Base-by-base conservation (phyloP, 495 filamentous ascomycete genomes). In the Hypomontagnella submonticulosa region DNA sequence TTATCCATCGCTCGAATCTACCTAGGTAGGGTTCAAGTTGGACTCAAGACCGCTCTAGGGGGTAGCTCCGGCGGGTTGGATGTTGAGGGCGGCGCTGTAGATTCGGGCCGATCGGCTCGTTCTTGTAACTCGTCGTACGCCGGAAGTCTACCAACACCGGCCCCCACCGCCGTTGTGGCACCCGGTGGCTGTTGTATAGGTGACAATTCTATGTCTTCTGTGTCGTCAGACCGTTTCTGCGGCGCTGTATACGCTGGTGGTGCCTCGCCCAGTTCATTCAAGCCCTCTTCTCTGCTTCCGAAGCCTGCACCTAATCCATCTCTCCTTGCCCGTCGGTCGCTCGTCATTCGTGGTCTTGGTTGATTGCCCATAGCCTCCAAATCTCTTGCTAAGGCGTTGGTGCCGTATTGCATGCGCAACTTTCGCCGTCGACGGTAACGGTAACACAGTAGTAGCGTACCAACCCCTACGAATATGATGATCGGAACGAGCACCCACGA, bases 251-350 rank as follows among this genome's bases (percentile, higher is more conserved):
- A 87, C 0, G 84, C 83, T 34, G 85, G 85, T 20, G 85, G 85
- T 10, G 85, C 81, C 70, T 86, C 83, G 18, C 84, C 85, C 8
- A 81, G 72, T 73, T 86, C 84, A 63, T 87, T 81, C 32, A 87
- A 74, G 4, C 85, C 85, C 61, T 85, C 83, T 32, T 80, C 77
- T 19, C 58, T 59, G 36, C 66, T 74, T 8, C 47, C 66, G 32
- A 63, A 36, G 13, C 58, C 57, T 4, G 67, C 13, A 5, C 62
- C 60, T 8, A 67, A 13, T 42, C 71, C 50, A 20, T 57, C 50
- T 11, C 59, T 11, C 40, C 67, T 43, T 30, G 57, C 20, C 30
- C 56, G 65, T 2, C 66, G 48, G 19, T 65, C 71, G 37, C 38
- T 56, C 5, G 58, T 57, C 9, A 33, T 33, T 20, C 51, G 54